A percentile compares a stretch with the other conserved stretches of the same genome.
Evolutionary conservation across 2,329 filamentous ascomycete species (phyloP).

Genomic region (Microsporum ferrugineum): DNA sequence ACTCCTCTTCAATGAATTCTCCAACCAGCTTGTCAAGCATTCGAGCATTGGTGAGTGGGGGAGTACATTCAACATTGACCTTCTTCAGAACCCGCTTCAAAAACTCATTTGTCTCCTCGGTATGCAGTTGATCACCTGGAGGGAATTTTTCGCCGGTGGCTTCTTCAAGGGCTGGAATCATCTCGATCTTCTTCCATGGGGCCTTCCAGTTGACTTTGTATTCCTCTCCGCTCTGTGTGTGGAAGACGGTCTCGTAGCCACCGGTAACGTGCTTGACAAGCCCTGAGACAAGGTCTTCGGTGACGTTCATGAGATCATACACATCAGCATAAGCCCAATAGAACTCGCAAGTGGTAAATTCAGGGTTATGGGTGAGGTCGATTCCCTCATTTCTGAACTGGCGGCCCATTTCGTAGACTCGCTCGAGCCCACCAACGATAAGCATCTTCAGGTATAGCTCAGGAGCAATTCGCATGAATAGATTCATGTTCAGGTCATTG

Average conservation of each 20-base stretch:
- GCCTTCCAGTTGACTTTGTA: slow-evolving; percentile 93
- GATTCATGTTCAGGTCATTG: slow-evolving; percentile 88
- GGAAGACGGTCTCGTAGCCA: slow-evolving; percentile 72
- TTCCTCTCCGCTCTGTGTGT: slow-evolving; percentile 72
- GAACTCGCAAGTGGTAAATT: slow-evolving; percentile 97
- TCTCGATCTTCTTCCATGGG: slow-evolving; percentile 87
- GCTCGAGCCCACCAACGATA: slow-evolving; percentile 84
- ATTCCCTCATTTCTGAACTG: slow-evolving; percentile 92
- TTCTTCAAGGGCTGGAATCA: slow-evolving; percentile 89
- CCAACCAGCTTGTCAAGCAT: slow-evolving; percentile 94
- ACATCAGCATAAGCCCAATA: slow-evolving; percentile 90
- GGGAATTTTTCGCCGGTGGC: slow-evolving; percentile 90
- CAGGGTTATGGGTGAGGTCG: slow-evolving; percentile 91
- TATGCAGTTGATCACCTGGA: slow-evolving; percentile 77
- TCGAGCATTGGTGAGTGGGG: slow-evolving; percentile 82
- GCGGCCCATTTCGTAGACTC: slow-evolving; percentile 89
- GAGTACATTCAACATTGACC: slow-evolving; percentile 77
- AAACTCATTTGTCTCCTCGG: slow-evolving; percentile 77
- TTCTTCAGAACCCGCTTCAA: slow-evolving; percentile 75
- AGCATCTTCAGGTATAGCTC: slow-evolving; percentile 95
- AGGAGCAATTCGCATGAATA: slow-evolving; percentile 89
- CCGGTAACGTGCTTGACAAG: slow-evolving; percentile 84
- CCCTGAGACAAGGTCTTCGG: slow-evolving; percentile 82
- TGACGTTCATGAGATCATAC: slow-evolving; percentile 80
- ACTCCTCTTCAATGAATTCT: slow-evolving; percentile 89